These are phyloP conservation scores for Globisporangium splendens DNA, from an alignment of 352 stramenopile genomes.

Conservation along the genomic window DNA sequence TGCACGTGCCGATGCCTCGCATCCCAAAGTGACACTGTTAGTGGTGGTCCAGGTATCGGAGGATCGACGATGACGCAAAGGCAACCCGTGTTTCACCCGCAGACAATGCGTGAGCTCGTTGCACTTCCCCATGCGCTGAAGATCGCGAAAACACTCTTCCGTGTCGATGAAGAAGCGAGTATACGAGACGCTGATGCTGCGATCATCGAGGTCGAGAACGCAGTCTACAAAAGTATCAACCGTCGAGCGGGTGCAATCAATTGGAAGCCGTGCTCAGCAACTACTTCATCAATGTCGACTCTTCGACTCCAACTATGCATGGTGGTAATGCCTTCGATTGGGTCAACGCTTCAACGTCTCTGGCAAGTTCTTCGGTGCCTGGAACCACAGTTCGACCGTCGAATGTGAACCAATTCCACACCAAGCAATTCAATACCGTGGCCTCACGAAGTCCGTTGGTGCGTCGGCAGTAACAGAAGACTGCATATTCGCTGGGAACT, in stretches of 20 bases:
- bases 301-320: neutral
- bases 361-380: neutral
- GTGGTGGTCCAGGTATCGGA: too few relatives aligned
- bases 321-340: neutral
- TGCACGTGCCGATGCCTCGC: constrained; percentile 46
- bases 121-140: constrained; percentile 34
- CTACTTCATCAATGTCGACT: constrained; percentile 11
- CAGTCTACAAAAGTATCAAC: constrained; percentile 58
- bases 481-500: neutral
- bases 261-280: constrained; percentile 50
- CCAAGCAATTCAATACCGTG: constrained; percentile 41
- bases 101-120: constrained; percentile 60
- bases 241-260: constrained; percentile 41
- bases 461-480: constrained; percentile 13
- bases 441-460: constrained; percentile 48
- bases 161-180: constrained; percentile 35
- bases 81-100: constrained; percentile 46
- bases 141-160: constrained; percentile 46
- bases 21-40: neutral
- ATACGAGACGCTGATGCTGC: constrained; percentile 32
- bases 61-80: constrained; percentile 9
- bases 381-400: constrained; percentile 29
- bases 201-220: constrained; percentile 49
- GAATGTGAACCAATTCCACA: constrained; percentile 64
- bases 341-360: neutral